Percentiles rank a stretch among this genome's conserved stretches.
These are phyloP conservation scores for Stachybotrys elegans DNA, from an alignment of 2,329 filamentous ascomycete genomes.

Conservation along the genomic window DNA sequence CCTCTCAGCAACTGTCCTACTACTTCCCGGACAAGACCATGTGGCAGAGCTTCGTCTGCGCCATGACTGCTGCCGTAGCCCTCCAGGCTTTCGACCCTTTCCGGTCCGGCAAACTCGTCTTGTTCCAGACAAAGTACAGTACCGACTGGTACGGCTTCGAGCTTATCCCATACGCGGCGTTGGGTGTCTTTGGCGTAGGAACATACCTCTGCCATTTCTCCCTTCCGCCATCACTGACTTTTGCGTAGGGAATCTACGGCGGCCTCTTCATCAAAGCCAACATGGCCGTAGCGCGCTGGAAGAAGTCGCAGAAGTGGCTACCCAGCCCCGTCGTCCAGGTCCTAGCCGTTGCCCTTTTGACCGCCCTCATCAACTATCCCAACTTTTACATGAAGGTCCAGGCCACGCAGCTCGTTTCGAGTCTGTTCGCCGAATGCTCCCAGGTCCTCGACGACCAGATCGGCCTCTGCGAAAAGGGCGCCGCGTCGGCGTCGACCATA, in stretches of 20 bases:
- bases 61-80: constrained; percentile 95
- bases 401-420: constrained; percentile 83
- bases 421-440: constrained; percentile 86
- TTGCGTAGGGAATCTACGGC: constrained; percentile 72
- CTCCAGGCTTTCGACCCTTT: constrained; percentile 93
- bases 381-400: constrained; percentile 96
- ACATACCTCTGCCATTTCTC: constrained; percentile 3
- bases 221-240: constrained; percentile 8
- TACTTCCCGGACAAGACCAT: constrained; percentile 99
- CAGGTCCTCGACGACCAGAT: constrained; percentile 79
- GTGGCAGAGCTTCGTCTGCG: constrained; percentile 99
- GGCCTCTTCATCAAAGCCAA: constrained; percentile 93
- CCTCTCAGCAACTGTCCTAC: constrained; percentile 75
- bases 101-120: constrained; percentile 86
- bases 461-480: constrained; percentile 82
- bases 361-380: constrained; percentile 87
- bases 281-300: constrained; percentile 79
- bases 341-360: constrained; percentile 69
- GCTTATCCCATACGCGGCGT: constrained; percentile 76
- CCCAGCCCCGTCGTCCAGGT: constrained; percentile 77
- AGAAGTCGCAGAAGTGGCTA: constrained; percentile 60
- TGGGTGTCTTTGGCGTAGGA: constrained; percentile 75
- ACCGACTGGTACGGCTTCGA: constrained; percentile 93
- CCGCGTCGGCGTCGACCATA: constrained; percentile 76
- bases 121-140: constrained; percentile 94